Conservation (phyloP, 169 alveolate species). For the Plasmodium gonderi region DNA sequence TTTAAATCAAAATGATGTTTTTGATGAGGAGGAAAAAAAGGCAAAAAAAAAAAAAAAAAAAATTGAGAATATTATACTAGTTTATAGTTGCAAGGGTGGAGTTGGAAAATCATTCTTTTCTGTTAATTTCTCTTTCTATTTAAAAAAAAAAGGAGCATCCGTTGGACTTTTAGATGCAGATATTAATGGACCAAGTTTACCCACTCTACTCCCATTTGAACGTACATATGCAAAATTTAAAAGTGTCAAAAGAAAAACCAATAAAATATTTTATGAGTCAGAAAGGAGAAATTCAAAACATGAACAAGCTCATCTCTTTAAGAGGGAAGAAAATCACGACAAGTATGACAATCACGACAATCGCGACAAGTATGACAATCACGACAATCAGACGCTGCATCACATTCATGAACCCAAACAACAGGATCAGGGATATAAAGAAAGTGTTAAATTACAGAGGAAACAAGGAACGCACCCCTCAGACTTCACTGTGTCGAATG, state of each 20-base stretch:
- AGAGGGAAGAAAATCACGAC: no score
- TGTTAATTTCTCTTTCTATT: conserved; percentile 90
- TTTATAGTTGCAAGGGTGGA: conserved; percentile 98
- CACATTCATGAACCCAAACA: no score
- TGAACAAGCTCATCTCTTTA: no score
- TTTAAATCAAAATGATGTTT: conserved; percentile 9
- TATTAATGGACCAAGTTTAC: conserved; percentile 97
- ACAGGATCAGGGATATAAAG: background rate
- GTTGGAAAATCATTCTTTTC: conserved; percentile 96
- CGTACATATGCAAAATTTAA: conserved; percentile 79
- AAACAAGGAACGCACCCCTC: no score
- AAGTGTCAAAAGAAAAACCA: background rate
- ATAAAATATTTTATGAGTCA: conserved; percentile 40
- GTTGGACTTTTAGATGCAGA: conserved; percentile 98
- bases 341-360: no score
- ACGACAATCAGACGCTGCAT: no score
- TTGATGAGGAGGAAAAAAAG: background rate
- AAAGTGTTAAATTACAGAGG: background rate
- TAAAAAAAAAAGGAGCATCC: conserved; percentile 87
- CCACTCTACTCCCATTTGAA: conserved; percentile 89
- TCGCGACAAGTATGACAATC: no score
- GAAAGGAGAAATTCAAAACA: background rate
- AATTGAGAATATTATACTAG: conserved; percentile 90
- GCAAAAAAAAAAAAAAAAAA: conserved; percentile 10
- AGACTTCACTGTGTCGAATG: no score